phyloP scores from a whole-genome alignment of 169 alveolate species.

The Plasmodium blacklocki region DNA sequence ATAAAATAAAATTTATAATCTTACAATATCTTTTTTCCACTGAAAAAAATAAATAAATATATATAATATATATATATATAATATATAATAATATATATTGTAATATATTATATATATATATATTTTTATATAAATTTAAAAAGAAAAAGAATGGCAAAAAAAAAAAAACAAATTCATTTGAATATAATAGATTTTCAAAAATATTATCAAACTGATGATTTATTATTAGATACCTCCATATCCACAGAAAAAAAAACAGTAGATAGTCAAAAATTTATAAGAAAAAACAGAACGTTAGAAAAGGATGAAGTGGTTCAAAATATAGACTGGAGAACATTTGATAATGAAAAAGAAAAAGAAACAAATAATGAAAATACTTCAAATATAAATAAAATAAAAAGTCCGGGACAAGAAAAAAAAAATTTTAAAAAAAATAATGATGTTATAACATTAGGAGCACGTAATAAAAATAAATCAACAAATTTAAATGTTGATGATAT shows the following conservation, averaged over 20 bases:
- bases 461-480: slow-evolving; percentile 13
- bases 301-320: slow-evolving; percentile 56
- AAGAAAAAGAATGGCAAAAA: slow-evolving; percentile 30
- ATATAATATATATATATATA: too few species aligned
- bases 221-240: slow-evolving; percentile 11
- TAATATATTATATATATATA: slow-evolving; percentile 7
- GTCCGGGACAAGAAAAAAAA: slow-evolving; percentile 21
- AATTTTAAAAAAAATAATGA: slow-evolving; percentile 13
- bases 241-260: slow-evolving; percentile 11
- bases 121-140: slow-evolving; percentile 3
- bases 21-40: not conserved
- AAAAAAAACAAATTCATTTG: slow-evolving; percentile 60
- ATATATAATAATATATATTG: too few species aligned
- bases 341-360: slow-evolving; percentile 6
- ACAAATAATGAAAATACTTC: slow-evolving; percentile 6
- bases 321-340: slow-evolving; percentile 68
- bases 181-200: slow-evolving; percentile 65
- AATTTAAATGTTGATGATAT: slow-evolving; percentile 13
- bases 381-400: slow-evolving; percentile 1
- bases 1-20: not conserved
- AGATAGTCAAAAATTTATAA: not conserved
- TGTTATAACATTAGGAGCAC: not conserved
- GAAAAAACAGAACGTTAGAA: slow-evolving; percentile 45
- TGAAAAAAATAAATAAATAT: not conserved
- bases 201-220: slow-evolving; percentile 58